Evolutionary conservation across 495 filamentous ascomycete species (phyloP), one percentile per base, ranked within the genome.

Genomic region (Massariosphaeria phaeospora): DNA sequence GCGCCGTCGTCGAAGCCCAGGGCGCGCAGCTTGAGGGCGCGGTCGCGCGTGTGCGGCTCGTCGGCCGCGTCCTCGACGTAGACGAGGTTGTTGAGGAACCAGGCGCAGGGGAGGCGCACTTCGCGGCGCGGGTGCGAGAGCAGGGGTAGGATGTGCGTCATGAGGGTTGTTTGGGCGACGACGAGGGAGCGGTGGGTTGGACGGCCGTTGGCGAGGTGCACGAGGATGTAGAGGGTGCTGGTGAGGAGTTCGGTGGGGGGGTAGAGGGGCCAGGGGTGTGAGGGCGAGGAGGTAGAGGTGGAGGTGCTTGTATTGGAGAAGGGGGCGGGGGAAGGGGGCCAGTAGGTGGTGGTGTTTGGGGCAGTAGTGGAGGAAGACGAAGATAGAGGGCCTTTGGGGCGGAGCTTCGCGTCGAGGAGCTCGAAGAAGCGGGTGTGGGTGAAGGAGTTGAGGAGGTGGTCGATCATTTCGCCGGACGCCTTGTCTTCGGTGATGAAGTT

Each of bases 201-300:
- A 12, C 77, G 70, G 46, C 87, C 85, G 12, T 88, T 89, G 12
- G 89, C 88, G 56, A 97, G 81, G 70, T 96, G 88, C 34, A 89
- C 82, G 46, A 97, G 73, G 48, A 94, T 78, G 63, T 79, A 89
- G 24, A 84, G 79, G 23, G 89, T 84, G 13, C 86, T 76, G 61
- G 73, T 77, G 51, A 95, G 75, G 52, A 96, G 84, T 68, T 93
- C 85, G 45, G 76, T 34, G 36, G 60, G 42, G 11, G 52, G 42
- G 42, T 57, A 50, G 24, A 25, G 8, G n/a, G 59, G 4, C 51
- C 52, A 55, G 57, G 55, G 55, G 12, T 23, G 48, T 6, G 30
- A 30, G 17, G 31, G 30, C n/a, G 20, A 50, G 46, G 33, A 48
- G 39, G 15, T 10, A 27, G 52, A 8, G 35, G 24, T 48, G 29